Conservation (phyloP, 2,329 filamentous ascomycete species). For the Stagonosporopsis cucurbitacearum region DNA sequence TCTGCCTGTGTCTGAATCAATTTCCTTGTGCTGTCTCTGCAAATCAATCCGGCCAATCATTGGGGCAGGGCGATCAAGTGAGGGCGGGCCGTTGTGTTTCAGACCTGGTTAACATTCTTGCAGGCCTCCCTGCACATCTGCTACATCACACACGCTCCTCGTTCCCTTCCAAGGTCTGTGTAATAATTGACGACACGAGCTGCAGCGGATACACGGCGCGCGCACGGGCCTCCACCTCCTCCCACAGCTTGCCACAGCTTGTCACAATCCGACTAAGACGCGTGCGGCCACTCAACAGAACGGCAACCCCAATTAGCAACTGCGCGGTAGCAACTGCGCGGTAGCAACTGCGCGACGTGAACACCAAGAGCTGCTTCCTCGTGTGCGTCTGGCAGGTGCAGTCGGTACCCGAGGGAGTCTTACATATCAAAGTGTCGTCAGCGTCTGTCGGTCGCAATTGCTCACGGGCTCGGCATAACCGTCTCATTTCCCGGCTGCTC, state of each 20-base stretch:
- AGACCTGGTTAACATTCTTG: conserved; percentile 11
- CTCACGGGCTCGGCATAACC: conserved; percentile 6
- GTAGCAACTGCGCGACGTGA: conserved; percentile 2
- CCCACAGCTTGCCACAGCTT: conserved; percentile 4
- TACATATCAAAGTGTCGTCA: conserved; percentile 8
- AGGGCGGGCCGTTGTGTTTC: conserved; percentile 11
- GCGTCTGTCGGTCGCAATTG: conserved; percentile 7
- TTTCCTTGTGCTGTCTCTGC: not conserved
- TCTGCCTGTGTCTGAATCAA: not conserved
- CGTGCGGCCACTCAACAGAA: conserved; percentile 9
- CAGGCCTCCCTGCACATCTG: conserved; percentile 15
- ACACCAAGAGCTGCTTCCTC: conserved; percentile 7
- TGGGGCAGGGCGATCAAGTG: not conserved
- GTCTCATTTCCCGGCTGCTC: conserved; percentile 17
- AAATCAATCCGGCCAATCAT: not conserved
- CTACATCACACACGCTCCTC: conserved; percentile 11
- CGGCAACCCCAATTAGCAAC: conserved; percentile 1
- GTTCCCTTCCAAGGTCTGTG: conserved; percentile 10
- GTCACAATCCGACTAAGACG: conserved; percentile 8
- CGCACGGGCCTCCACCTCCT: conserved; percentile 7
- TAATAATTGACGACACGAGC: conserved; percentile 13
- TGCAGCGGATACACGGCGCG: conserved; percentile 8
- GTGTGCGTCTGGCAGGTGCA: conserved; percentile 3
- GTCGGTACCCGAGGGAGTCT: conserved; percentile 4
- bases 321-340: not conserved